These are phyloP conservation scores for Drechslerella dactyloides DNA, from an alignment of 2,329 filamentous ascomycete species.

Conservation along the genomic window DNA sequence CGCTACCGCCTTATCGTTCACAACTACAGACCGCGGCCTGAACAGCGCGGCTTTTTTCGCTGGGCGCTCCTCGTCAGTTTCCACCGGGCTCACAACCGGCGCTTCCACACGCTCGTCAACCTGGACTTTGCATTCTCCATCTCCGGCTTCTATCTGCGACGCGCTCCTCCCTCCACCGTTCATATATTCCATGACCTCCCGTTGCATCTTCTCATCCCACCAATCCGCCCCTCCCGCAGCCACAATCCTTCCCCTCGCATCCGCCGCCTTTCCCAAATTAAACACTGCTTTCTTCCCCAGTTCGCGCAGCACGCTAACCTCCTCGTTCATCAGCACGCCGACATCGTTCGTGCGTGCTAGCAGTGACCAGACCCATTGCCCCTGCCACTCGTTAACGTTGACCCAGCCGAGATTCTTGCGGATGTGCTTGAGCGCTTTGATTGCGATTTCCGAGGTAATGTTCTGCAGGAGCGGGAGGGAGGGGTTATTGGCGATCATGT, in stretches of 20 bases:
- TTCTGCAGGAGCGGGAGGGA: slow-evolving; percentile 38
- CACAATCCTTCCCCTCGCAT: slow-evolving; percentile 41
- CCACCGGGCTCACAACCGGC: not conserved
- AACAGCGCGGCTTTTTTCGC: slow-evolving; percentile 38
- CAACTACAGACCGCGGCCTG: slow-evolving; percentile 20
- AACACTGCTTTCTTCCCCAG: slow-evolving; percentile 53
- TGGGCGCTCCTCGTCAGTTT: slow-evolving; percentile 12
- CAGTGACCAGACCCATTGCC: slow-evolving; percentile 54
- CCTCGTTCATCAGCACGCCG: slow-evolving; percentile 52
- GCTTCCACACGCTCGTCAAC: slow-evolving; percentile 8
- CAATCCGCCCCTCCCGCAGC: slow-evolving; percentile 24
- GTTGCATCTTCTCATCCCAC: slow-evolving; percentile 28
- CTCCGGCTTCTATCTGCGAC: not conserved
- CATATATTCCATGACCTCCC: slow-evolving; percentile 29
- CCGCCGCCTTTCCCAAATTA: slow-evolving; percentile 45
- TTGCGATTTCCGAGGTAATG: slow-evolving; percentile 32
- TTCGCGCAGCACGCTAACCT: slow-evolving; percentile 53
- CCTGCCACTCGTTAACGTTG: slow-evolving; percentile 47
- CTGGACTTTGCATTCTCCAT: slow-evolving; percentile 10
- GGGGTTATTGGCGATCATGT: slow-evolving; percentile 35
- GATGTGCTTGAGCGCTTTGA: slow-evolving; percentile 44
- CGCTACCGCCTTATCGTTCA: slow-evolving; percentile 3
- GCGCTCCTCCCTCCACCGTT: slow-evolving; percentile 24
- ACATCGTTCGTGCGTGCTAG: slow-evolving; percentile 52
- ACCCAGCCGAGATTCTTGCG: slow-evolving; percentile 42